Percentiles rank a stretch among this genome's conserved stretches.
Evolutionary conservation across 139 green algal genomes (phyloP).

Genomic region (Chlorella ohadii): DNA sequence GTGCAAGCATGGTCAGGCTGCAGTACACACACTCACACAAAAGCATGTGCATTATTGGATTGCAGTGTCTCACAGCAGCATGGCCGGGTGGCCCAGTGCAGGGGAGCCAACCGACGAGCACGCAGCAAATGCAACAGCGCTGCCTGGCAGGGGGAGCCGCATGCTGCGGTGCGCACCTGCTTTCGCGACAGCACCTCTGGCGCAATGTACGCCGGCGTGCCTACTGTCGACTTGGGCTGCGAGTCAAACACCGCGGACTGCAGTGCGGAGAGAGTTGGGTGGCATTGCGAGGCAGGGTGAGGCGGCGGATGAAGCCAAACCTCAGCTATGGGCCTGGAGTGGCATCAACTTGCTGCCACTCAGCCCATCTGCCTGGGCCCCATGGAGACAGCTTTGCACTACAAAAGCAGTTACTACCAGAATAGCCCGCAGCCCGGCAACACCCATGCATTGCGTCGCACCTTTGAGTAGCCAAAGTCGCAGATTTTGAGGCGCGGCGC

Average conservation of each 20-base stretch:
- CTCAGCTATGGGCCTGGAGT: background rate
- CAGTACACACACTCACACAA: too few species aligned
- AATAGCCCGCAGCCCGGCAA: too few species aligned
- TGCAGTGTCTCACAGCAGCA: too few species aligned
- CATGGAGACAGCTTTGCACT: too few species aligned
- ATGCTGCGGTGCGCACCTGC: too few species aligned
- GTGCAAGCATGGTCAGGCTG: too few species aligned
- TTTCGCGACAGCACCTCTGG: constrained; percentile 70
- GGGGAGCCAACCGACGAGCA: background rate
- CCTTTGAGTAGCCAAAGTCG: constrained; percentile 82
- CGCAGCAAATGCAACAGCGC: too few species aligned
- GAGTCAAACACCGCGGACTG: constrained; percentile 87
- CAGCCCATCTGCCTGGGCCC: too few species aligned
- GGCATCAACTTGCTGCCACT: too few species aligned
- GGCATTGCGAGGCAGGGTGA: background rate
- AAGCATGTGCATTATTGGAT: too few species aligned
- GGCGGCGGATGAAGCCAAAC: background rate
- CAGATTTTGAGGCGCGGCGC: constrained; percentile 96
- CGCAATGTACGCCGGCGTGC: constrained; percentile 99
- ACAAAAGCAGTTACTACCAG: too few species aligned
- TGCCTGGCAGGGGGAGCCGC: too few species aligned
- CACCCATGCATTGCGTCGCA: background rate
- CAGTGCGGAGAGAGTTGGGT: background rate
- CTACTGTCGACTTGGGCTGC: constrained; percentile 98
- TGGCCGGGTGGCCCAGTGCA: background rate